Percentiles rank a stretch among this genome's conserved stretches.
Evolutionary conservation across 306 rosid genomes (phyloP).

Genomic region (Vigna nakashimae): DNA sequence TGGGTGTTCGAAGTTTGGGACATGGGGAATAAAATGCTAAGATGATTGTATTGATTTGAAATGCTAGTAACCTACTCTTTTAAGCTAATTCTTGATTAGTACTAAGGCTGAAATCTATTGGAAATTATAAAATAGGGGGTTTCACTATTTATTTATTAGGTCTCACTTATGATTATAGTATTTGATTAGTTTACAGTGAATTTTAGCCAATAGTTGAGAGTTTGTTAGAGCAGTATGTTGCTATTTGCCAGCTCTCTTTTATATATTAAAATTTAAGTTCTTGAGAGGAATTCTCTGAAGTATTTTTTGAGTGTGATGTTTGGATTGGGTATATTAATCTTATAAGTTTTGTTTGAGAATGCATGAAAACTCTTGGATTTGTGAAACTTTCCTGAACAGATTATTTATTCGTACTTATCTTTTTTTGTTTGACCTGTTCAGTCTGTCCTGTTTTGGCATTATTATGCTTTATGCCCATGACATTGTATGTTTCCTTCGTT

Average conservation of each 20-base stretch:
- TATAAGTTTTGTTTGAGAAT: slow-evolving; percentile 10
- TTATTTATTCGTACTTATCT: background rate
- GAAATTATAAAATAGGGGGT: background rate
- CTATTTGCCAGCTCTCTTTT: background rate
- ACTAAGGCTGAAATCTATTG: background rate
- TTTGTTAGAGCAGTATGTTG: background rate
- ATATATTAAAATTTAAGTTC: background rate
- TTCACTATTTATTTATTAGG: background rate
- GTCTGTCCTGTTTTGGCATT: background rate
- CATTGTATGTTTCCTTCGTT: slow-evolving; percentile 2
- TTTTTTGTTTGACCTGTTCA: background rate
- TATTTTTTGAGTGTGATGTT: slow-evolving; percentile 26
- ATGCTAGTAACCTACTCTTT: background rate
- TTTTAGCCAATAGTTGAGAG: background rate
- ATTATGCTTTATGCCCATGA: background rate
- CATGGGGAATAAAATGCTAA: background rate
- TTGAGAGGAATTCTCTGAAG: background rate
- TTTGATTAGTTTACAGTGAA: background rate
- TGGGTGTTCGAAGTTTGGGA: too few species aligned
- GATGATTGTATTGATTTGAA: background rate
- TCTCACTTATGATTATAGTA: background rate
- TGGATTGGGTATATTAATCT: background rate
- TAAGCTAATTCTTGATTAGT: background rate
- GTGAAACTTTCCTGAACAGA: background rate
- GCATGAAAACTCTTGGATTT: slow-evolving; percentile 9